phyloP scores from a whole-genome alignment of 1,139 yeast species.

The Zygoascus hellenicus region DNA sequence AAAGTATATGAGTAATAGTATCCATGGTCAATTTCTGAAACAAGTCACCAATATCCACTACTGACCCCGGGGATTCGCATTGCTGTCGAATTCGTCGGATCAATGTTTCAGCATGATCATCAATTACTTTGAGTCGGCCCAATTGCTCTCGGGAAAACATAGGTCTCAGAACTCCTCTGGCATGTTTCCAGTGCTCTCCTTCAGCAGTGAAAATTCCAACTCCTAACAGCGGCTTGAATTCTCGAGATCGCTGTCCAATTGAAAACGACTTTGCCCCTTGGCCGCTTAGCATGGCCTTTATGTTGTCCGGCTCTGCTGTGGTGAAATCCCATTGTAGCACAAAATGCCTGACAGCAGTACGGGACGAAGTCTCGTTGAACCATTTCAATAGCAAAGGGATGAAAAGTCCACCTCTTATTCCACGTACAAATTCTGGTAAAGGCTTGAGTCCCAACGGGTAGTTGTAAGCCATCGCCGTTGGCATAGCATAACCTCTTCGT shows the following conservation, averaged over 20 bases:
- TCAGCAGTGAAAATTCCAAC: constrained; percentile 55
- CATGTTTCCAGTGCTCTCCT: constrained; percentile 53
- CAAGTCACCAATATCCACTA: constrained; percentile 44
- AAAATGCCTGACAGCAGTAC: constrained; percentile 3
- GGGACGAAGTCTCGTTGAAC: background rate
- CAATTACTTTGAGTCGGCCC: constrained; percentile 44
- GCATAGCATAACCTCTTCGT: constrained; percentile 5
- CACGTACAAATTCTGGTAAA: background rate
- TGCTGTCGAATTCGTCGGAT: constrained; percentile 11
- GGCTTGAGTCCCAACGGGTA: constrained; percentile 4
- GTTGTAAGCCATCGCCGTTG: background rate
- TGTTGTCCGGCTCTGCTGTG: constrained; percentile 16
- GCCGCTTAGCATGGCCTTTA: constrained; percentile 10
- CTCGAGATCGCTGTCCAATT: constrained; percentile 44
- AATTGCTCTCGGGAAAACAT: constrained; percentile 54
- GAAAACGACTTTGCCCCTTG: constrained; percentile 46
- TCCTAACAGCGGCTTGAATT: constrained; percentile 44
- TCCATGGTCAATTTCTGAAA: constrained; percentile 51
- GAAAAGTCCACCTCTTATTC: background rate
- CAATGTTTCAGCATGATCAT: constrained; percentile 22
- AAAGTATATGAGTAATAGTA: constrained; percentile 53
- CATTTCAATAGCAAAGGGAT: background rate
- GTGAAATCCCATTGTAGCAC: background rate
- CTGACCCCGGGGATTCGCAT: constrained; percentile 12
- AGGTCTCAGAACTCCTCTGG: constrained; percentile 54